Evolutionary conservation across 805 yeast species (phyloP).

Genomic region (Kuraishia cidri): DNA sequence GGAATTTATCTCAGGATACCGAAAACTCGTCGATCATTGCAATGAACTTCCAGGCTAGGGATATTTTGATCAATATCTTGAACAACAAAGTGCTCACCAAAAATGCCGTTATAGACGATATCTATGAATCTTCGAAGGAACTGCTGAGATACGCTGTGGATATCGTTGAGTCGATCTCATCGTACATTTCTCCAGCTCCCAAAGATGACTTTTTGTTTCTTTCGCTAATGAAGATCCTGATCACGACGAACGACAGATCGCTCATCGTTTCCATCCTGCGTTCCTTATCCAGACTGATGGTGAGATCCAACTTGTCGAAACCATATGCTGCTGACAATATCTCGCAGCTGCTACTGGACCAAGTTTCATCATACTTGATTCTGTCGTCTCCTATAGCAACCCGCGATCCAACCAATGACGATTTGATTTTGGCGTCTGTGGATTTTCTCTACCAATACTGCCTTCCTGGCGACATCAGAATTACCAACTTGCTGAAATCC

Average conservation of each 20-base stretch:
- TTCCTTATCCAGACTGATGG: constrained; percentile 72
- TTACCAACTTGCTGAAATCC: constrained; percentile 40
- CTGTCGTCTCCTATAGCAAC: constrained; percentile 26
- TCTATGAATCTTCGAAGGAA: constrained; percentile 37
- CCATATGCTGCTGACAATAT: constrained; percentile 43
- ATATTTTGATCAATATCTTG: constrained; percentile 33
- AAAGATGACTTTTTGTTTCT: constrained; percentile 62
- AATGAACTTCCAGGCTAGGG: constrained; percentile 25
- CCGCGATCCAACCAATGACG: constrained; percentile 41
- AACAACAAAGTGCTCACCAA: constrained; percentile 15
- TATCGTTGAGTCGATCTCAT: constrained; percentile 73
- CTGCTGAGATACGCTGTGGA: constrained; percentile 63
- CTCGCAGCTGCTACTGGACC: constrained; percentile 35
- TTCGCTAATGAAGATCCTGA: constrained; percentile 41
- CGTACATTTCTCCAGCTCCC: constrained; percentile 70
- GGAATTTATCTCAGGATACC: constrained; percentile 80
- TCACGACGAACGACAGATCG: constrained; percentile 54
- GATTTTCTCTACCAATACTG: constrained; percentile 79
- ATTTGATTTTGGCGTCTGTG: constrained; percentile 61
- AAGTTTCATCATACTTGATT: constrained; percentile 48
- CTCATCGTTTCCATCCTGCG: constrained; percentile 62
- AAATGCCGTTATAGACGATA: constrained; percentile 16
- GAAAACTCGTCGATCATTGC: constrained; percentile 76
- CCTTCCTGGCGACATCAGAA: constrained; percentile 51
- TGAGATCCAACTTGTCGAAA: constrained; percentile 41